Evolutionary conservation across 306 rosid species (phyloP).

Genomic region (Gynostemma pentaphyllum): DNA sequence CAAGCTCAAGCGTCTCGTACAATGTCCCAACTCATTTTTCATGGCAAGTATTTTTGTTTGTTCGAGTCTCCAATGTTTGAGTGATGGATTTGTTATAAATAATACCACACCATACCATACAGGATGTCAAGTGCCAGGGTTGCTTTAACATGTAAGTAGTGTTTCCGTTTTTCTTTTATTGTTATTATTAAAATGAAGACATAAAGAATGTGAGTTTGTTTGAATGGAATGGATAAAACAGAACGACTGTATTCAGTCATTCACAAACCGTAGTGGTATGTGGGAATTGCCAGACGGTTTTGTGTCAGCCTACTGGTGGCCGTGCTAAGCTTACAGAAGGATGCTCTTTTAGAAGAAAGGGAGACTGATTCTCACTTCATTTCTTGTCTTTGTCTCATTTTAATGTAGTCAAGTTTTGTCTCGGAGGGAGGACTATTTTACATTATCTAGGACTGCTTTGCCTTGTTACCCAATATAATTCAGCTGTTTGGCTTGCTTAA

Average conservation of each 20-base stretch:
- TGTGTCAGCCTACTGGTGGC: constrained; percentile 47
- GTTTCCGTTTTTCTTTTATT: background rate
- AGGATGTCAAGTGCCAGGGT: constrained; percentile 12
- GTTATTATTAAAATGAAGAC: too few species aligned
- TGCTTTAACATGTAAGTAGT: constrained; percentile 14
- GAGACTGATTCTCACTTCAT: constrained; percentile 27
- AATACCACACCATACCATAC: background rate
- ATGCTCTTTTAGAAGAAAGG: constrained; percentile 36
- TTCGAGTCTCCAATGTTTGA: too few species aligned
- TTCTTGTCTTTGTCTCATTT: too few species aligned
- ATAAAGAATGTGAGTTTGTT: too few species aligned
- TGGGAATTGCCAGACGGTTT: constrained; percentile 37
- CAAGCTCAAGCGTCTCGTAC: constrained; percentile 57
- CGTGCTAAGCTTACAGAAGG: constrained; percentile 39
- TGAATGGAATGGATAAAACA: constrained; percentile 13
- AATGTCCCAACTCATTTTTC: constrained; percentile 49
- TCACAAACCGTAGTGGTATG: constrained; percentile 41
- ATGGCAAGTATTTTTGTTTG: constrained; percentile 22
- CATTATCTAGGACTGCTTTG: too few species aligned
- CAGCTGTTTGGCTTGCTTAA: too few species aligned
- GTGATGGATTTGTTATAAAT: background rate
- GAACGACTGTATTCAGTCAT: constrained; percentile 40
- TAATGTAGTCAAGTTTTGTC: too few species aligned
- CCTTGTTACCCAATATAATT: too few species aligned
- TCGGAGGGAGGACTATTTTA: too few species aligned